Base-by-base conservation (phyloP, 352 stramenopile genomes). In the Globisporangium yorkense region DNA sequence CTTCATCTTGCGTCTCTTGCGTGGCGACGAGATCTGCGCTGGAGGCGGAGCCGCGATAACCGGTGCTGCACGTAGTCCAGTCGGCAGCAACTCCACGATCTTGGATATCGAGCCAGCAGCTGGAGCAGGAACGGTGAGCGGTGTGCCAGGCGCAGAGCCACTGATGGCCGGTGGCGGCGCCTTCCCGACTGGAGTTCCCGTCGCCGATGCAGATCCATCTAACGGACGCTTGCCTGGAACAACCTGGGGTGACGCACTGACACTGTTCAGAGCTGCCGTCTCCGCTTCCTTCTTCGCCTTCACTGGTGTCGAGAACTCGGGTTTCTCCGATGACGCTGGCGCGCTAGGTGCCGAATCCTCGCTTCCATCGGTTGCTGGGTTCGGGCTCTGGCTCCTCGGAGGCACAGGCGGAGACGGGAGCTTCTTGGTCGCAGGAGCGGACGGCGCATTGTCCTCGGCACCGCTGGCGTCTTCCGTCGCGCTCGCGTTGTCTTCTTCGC, bases 1-100 rank as follows among this genome's bases (percentile, higher is more conserved):
- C 88, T 94, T 94, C 84, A 94, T 94, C 87, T 94, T 94, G 86
- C 84, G 84, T 79, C 84, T 79, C 68, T 94, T 94, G 72, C 84
- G 84, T 50, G 84, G 84, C 50, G 84, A 92, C 44, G 81, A 78
- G 45, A 80, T 69, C 5, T 67, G 56, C 35, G 59, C 69, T 53
- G 69, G 54, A 49, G 80, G 67, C 57, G 44, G 44, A 27, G 75
- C 71, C 20, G 66, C 57, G 20, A 67, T 57, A 51, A 67, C 56
- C 58, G 79, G 63, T 59, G 68, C 57, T 13, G 70, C 63, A 53
- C 85, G 81, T 58, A 35, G 43, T 18, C 21, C 31, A 27, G 16
- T 27, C 18, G 51, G 43, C 8, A 20, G 35, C 44, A 31, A 6
- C n/a, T 49, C 44, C 20, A 49, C 21, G n/a, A 49, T 15, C 44